phyloP scores from a whole-genome alignment of 768 basidiomycete species.

The Holtermanniella nyarrowii region DNA sequence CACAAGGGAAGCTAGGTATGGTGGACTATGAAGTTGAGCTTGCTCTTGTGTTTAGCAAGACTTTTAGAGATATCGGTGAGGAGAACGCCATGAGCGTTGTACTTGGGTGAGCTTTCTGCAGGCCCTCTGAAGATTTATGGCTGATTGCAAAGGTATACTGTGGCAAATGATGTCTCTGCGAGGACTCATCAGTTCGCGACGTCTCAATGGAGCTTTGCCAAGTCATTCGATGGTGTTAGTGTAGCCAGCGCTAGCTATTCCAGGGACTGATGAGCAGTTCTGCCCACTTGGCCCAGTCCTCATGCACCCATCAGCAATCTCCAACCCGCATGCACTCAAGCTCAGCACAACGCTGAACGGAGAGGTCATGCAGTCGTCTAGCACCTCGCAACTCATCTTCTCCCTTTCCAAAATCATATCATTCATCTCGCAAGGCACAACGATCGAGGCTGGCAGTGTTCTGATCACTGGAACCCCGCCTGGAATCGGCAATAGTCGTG shows the following conservation, averaged over 20 bases:
- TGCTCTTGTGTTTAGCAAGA: slow-evolving; percentile 66
- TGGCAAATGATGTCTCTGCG: slow-evolving; percentile 55
- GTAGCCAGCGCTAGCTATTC: not conserved
- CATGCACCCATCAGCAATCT: slow-evolving; percentile 55
- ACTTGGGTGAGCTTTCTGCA: slow-evolving; percentile 47
- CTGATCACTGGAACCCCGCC: slow-evolving; percentile 50
- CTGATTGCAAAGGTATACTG: slow-evolving; percentile 41
- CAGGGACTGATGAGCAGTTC: too few species aligned
- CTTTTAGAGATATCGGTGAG: slow-evolving; percentile 68
- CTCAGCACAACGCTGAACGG: slow-evolving; percentile 62
- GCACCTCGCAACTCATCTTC: slow-evolving; percentile 61
- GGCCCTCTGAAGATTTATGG: not conserved
- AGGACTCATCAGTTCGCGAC: slow-evolving; percentile 68
- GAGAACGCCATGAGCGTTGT: slow-evolving; percentile 76
- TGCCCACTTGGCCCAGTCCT: slow-evolving; percentile 71
- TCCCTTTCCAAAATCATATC: slow-evolving; percentile 56
- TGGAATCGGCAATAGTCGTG: slow-evolving; percentile 68
- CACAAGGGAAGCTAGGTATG: slow-evolving; percentile 16
- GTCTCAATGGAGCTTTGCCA: slow-evolving; percentile 80
- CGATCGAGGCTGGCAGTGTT: slow-evolving; percentile 38
- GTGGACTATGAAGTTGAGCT: slow-evolving; percentile 40
- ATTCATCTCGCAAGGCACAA: slow-evolving; percentile 42
- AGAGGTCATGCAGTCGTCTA: slow-evolving; percentile 49
- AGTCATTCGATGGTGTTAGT: slow-evolving; percentile 58
- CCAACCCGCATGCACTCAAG: slow-evolving; percentile 56